A percentile compares a stretch with the other conserved stretches of the same genome.
Conservation (phyloP, 257 asterid species). For the Jaltomata sinuosa region DNA sequence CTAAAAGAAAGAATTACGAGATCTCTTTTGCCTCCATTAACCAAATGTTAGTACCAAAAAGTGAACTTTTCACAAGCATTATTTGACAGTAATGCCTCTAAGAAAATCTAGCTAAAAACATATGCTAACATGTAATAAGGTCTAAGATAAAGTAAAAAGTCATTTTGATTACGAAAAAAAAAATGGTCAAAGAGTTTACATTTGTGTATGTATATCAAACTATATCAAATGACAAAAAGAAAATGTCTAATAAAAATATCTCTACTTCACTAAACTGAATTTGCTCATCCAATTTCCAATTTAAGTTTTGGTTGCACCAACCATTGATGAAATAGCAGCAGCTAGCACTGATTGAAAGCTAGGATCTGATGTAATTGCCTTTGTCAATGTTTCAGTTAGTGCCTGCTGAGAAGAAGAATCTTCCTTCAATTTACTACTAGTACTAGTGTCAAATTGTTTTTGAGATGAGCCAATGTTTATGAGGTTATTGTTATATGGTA, state of each 20-base stretch:
- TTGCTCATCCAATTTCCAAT: not conserved
- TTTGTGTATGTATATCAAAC: not conserved
- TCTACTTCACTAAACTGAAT: not conserved
- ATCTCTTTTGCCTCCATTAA: not conserved
- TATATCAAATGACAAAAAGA: not conserved
- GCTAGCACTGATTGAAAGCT: constrained; percentile 56
- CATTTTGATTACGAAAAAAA: not conserved
- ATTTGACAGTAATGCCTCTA: not conserved
- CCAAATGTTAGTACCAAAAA: not conserved
- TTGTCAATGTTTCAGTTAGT: constrained; percentile 65
- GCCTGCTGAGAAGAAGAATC: constrained; percentile 46
- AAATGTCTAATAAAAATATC: not conserved
- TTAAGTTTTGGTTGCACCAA: constrained; percentile 9
- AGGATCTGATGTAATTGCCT: constrained; percentile 73
- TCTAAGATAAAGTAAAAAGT: not conserved
- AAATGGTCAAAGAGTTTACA: not conserved
- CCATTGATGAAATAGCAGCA: constrained; percentile 65
- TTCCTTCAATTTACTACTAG: constrained; percentile 2
- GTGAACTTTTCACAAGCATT: not conserved
- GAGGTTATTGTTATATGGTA: constrained; percentile 11
- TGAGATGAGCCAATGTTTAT: constrained; percentile 14
- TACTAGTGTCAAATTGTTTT: constrained; percentile 13
- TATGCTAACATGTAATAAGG: not conserved
- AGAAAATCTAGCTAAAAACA: not conserved
- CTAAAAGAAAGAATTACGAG: not conserved